These are phyloP conservation scores for Capsicum rhomboideum DNA, from an alignment of 257 asterid species.

Conservation along the genomic window DNA sequence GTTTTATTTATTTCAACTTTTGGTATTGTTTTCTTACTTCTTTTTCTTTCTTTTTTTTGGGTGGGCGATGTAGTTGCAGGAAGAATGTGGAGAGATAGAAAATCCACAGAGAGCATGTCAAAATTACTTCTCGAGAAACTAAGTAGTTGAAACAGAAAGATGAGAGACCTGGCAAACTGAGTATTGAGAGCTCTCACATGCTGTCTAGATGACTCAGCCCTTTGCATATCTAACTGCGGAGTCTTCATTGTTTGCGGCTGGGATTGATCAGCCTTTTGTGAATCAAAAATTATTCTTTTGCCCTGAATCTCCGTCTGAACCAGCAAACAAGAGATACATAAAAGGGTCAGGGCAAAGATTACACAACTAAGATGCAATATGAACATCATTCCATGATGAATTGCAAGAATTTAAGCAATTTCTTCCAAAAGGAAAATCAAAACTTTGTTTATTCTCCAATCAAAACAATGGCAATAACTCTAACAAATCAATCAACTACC, in stretches of 20 bases:
- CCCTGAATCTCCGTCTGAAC: slow-evolving; percentile 40
- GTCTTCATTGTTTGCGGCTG: slow-evolving; percentile 13
- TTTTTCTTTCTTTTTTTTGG: background rate
- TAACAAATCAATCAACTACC: background rate
- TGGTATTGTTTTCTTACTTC: background rate
- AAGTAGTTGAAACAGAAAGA: background rate
- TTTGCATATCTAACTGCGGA: slow-evolving; percentile 51
- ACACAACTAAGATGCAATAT: background rate
- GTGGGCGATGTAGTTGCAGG: background rate
- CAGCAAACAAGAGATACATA: background rate
- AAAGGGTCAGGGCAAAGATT: background rate
- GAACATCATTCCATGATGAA: background rate
- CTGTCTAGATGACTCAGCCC: slow-evolving; percentile 83
- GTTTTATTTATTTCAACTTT: background rate
- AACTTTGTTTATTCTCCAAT: background rate
- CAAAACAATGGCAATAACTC: background rate
- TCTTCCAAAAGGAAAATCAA: background rate
- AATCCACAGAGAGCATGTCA: background rate
- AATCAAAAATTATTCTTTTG: slow-evolving; percentile 47
- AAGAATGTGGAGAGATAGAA: background rate
- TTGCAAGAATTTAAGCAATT: background rate
- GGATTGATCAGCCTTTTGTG: slow-evolving; percentile 45
- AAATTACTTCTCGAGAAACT: background rate
- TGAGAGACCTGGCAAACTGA: slow-evolving; percentile 74
- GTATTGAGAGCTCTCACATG: slow-evolving; percentile 95